Evolutionary conservation across 352 stramenopile genomes (phyloP).

Genomic region (Pythium grandisporangium): DNA sequence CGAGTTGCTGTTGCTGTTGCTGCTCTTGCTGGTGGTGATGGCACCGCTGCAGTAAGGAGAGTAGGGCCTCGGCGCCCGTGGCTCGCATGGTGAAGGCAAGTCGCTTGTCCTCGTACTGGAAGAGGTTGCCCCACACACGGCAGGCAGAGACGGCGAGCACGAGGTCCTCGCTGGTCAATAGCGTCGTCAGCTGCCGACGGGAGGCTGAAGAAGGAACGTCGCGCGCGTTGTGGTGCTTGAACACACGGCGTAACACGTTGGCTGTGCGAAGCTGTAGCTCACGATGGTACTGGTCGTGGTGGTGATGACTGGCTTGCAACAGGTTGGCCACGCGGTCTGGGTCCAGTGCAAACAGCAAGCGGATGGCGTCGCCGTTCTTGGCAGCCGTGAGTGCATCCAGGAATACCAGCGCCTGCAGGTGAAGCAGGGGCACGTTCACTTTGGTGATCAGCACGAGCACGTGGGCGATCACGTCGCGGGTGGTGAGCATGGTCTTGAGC

Average conservation of each 20-base stretch:
- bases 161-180: slow-evolving; percentile 10
- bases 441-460: slow-evolving; percentile 22
- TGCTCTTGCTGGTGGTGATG: neutral
- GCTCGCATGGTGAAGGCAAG: slow-evolving; percentile 23
- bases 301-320: slow-evolving; percentile 29
- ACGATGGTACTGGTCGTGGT: slow-evolving; percentile 13
- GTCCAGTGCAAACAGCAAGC: slow-evolving; percentile 28
- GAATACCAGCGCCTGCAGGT: slow-evolving; percentile 38
- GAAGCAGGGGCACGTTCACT: slow-evolving; percentile 20
- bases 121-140: slow-evolving; percentile 56
- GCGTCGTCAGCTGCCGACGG: slow-evolving; percentile 33
- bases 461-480: slow-evolving; percentile 17
- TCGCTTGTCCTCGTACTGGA: slow-evolving; percentile 51
- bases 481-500: slow-evolving; percentile 26
- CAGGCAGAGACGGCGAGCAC: slow-evolving; percentile 18
- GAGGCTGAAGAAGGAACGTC: slow-evolving; percentile 27
- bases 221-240: slow-evolving; percentile 36
- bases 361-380: slow-evolving; percentile 38
- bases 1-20: neutral
- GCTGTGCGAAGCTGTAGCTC: slow-evolving; percentile 12
- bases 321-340: slow-evolving; percentile 50
- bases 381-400: slow-evolving; percentile 29
- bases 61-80: slow-evolving; percentile 27
- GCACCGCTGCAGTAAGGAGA: slow-evolving; percentile 22
- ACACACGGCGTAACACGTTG: slow-evolving; percentile 34